Percentiles rank a stretch among this genome's conserved stretches.
Evolutionary conservation across 768 basidiomycete genomes (phyloP).

Genomic region (Agrocybe pediades): DNA sequence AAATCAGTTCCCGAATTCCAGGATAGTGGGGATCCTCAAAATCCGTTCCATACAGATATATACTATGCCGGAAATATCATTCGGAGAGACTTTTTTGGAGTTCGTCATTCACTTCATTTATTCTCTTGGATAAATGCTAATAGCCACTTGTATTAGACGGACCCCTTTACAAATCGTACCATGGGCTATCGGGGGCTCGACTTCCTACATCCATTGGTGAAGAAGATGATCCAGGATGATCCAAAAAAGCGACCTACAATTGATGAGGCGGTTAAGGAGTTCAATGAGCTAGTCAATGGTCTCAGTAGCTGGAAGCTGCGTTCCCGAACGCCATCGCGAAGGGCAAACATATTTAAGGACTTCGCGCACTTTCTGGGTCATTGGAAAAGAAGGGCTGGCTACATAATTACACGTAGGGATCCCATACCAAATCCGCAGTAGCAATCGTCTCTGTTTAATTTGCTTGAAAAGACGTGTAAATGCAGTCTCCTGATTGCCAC

Average conservation of each 20-base stretch:
- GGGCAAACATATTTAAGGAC: neutral
- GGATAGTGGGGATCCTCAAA: neutral
- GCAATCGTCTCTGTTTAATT: too few species aligned
- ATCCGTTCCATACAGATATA: neutral
- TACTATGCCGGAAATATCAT: neutral
- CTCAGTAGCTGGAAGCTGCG: conserved; percentile 4
- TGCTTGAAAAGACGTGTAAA: too few species aligned
- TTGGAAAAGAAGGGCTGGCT: neutral
- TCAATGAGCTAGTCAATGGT: neutral
- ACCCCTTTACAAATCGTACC: neutral
- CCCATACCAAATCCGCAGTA: too few species aligned
- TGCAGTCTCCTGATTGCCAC: too few species aligned
- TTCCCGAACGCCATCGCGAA: neutral
- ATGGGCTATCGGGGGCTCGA: neutral
- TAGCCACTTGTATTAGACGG: neutral
- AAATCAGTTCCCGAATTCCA: conserved; percentile 18
- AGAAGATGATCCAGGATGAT: conserved; percentile 5
- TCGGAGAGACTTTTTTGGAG: neutral
- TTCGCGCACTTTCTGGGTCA: neutral
- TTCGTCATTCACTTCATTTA: too few species aligned
- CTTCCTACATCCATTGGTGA: neutral
- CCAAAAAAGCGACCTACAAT: conserved; percentile 5
- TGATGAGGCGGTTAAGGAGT: neutral
- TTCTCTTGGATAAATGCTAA: neutral
- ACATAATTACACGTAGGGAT: neutral